These are phyloP conservation scores for Spiromyces aspiralis DNA, from an alignment of 371 early-diverging fungal species.

Conservation along the genomic window DNA sequence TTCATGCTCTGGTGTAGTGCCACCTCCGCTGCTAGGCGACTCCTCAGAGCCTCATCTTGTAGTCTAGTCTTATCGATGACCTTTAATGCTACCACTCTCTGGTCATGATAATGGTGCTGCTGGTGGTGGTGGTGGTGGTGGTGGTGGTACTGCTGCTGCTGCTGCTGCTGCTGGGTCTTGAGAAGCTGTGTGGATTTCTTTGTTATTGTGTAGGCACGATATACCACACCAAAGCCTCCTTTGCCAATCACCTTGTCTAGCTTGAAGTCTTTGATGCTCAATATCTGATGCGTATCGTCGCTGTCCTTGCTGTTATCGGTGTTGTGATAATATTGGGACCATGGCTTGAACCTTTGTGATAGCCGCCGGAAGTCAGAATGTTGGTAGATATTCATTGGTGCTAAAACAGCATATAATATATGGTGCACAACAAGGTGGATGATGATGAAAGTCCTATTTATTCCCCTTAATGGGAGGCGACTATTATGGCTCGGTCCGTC, in stretches of 20 bases:
- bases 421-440: too few relatives aligned
- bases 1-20: conserved; percentile 36
- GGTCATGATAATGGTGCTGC: neutral
- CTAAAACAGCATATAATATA: too few relatives aligned
- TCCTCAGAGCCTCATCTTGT: conserved; percentile 6
- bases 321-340: neutral
- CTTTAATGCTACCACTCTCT: conserved; percentile 18
- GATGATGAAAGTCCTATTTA: too few relatives aligned
- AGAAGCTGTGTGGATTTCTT: neutral
- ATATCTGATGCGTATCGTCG: neutral
- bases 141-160: too few relatives aligned
- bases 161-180: neutral
- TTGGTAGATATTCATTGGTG: neutral
- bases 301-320: neutral
- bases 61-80: conserved; percentile 19
- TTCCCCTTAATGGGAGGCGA: too few relatives aligned
- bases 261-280: neutral
- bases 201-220: conserved; percentile 7
- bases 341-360: neutral
- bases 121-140: neutral
- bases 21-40: conserved; percentile 41
- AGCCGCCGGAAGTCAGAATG: neutral
- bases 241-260: conserved; percentile 16
- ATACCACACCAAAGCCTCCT: conserved; percentile 26
- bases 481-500: too few relatives aligned